phyloP scores from a whole-genome alignment of 164 flowering plant species.

The Cinnamomum chago region DNA sequence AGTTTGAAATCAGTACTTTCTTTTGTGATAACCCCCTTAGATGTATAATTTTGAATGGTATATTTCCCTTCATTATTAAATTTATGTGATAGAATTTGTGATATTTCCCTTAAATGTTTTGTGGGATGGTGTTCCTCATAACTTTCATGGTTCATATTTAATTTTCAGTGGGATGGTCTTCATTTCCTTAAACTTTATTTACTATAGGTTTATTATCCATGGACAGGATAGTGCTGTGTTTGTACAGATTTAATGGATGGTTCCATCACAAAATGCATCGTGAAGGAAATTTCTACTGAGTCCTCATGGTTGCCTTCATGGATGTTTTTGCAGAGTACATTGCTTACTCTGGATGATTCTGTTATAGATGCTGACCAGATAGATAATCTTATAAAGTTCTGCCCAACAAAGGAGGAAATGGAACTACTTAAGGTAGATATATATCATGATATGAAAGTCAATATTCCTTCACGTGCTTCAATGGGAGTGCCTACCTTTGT shows the following conservation, averaged over 20 bases:
- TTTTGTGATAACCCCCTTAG: too few relatives aligned
- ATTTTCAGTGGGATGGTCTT: neutral
- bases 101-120: too few relatives aligned
- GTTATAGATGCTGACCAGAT: constrained; percentile 88
- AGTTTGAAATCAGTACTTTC: neutral
- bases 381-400: constrained; percentile 91
- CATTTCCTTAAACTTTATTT: neutral
- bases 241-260: neutral
- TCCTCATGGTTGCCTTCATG: constrained; percentile 6
- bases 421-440: constrained; percentile 71
- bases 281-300: neutral
- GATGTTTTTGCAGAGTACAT: constrained; percentile 51
- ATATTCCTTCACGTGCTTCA: too few relatives aligned
- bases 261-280: neutral
- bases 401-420: constrained; percentile 97
- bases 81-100: too few relatives aligned
- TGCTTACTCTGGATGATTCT: constrained; percentile 85
- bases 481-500: too few relatives aligned
- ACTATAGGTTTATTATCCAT: neutral
- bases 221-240: neutral
- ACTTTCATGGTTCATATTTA: neutral
- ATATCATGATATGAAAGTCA: too few relatives aligned
- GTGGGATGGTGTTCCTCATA: neutral
- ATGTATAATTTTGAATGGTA: too few relatives aligned
- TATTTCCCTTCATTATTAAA: too few relatives aligned